A percentile compares a stretch with the other conserved stretches of the same genome.
Conservation (phyloP, 305 asterid genomes). For the Galium porrigens region DNA sequence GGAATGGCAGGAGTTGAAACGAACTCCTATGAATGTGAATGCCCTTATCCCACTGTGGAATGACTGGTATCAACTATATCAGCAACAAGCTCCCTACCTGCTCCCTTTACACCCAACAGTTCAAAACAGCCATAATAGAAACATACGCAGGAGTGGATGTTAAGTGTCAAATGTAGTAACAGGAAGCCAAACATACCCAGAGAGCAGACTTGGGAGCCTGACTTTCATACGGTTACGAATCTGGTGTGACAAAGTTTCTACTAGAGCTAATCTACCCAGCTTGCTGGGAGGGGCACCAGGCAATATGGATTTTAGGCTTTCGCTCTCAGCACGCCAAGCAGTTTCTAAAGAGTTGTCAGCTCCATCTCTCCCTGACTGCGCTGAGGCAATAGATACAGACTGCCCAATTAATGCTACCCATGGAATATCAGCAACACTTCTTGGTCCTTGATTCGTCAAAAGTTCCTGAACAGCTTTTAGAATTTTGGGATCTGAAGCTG, state of each 20-base stretch:
- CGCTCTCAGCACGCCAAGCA: constrained; percentile 97
- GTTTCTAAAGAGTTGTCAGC: constrained; percentile 86
- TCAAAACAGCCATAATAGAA: neutral
- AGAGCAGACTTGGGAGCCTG: constrained; percentile 82
- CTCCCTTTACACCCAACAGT: neutral
- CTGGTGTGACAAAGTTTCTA: constrained; percentile 87
- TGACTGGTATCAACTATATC: neutral
- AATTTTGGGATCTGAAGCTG: constrained; percentile 76
- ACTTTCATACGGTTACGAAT: constrained; percentile 80
- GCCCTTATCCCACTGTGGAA: neutral
- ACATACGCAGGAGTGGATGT: neutral
- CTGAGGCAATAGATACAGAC: constrained; percentile 85
- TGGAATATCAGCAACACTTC: constrained; percentile 83
- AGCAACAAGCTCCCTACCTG: neutral
- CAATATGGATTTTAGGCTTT: constrained; percentile 80
- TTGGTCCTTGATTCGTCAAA: constrained; percentile 80
- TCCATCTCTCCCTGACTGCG: constrained; percentile 78
- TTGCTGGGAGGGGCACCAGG: constrained; percentile 89
- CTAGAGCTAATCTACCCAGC: constrained; percentile 92
- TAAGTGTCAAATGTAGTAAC: neutral
- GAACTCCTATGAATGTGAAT: neutral
- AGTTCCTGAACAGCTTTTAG: constrained; percentile 98
- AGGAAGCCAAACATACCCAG: constrained; percentile 42
- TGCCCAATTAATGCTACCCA: constrained; percentile 99
- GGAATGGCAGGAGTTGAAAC: neutral